phyloP scores from a whole-genome alignment of 768 basidiomycete genomes.

The Zangia roseola region DNA sequence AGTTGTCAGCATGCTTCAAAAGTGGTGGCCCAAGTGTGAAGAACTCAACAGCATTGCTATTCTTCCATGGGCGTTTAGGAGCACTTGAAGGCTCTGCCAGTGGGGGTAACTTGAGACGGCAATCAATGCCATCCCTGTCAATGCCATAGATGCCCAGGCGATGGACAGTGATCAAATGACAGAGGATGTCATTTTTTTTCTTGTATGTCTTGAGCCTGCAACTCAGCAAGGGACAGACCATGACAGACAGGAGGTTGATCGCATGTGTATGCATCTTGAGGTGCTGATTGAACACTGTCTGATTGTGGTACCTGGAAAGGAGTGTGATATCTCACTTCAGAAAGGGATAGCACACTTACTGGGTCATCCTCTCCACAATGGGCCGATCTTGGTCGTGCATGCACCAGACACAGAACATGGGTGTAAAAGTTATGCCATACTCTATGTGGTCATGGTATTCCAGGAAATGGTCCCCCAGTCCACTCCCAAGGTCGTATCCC shows the following conservation, averaged over 20 bases:
- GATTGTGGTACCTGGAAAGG: not conserved
- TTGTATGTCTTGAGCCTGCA: not conserved
- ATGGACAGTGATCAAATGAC: not conserved
- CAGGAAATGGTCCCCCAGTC: not conserved
- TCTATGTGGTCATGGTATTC: not conserved
- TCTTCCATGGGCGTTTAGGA: no score
- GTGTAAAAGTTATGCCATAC: not conserved
- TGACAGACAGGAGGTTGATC: not conserved
- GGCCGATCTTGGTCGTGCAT: not conserved
- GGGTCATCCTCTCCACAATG: not conserved
- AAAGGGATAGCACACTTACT: not conserved
- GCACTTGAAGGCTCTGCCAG: not conserved
- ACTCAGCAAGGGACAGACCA: not conserved
- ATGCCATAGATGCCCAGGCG: not conserved
- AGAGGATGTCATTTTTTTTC: not conserved
- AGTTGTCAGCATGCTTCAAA: not conserved
- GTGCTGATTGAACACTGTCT: not conserved
- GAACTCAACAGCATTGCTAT: no score
- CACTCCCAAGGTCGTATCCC: not conserved
- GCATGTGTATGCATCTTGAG: not conserved
- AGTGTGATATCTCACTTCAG: no score
- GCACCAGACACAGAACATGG: not conserved
- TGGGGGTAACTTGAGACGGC: not conserved
- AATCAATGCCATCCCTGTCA: not conserved
- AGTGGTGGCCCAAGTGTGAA: not conserved